Evolutionary conservation across 139 green algal genomes (phyloP), one percentile per base, ranked within the genome.

Genomic region (Closterium sp.): DNA sequence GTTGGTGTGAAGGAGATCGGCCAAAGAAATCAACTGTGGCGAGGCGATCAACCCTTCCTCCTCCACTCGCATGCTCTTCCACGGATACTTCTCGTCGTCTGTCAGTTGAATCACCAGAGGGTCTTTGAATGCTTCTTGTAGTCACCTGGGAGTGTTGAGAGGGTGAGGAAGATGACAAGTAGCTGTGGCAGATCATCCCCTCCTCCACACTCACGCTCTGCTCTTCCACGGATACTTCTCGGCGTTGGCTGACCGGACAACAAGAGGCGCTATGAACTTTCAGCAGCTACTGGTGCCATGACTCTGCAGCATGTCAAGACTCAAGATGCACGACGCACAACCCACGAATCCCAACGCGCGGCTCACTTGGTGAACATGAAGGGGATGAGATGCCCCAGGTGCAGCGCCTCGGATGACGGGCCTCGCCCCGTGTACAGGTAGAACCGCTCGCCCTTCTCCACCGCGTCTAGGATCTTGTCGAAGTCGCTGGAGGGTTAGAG

Each of bases 21-120:
- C 42, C 5, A 62, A 7, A 62, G 42, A 62, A 5, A 7, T 62
- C 5, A 62, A 62, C 73, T 28, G 73, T 9, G 4, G 5, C 9
- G 24, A 86, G 24, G n/a, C n/a, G n/a, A n/a, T n/a, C n/a, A 86
- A 10, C 13, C 6, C 7, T 86, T 6, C 24, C 24, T 86, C 3
- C 7, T 86, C 27, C 24, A 98, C 92, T 11, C 96, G 94, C 45
- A 95, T 50, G 31, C 70, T 89, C 86, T 96, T 97, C 97, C 97
- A 99, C 42, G 94, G 29, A n/a, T 93, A 96, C 93, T 99, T 99
- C 85, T 95, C 86, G 88, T 94, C 98, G 88, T 99, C 98, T 4
- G 98, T 99, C 11, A 99, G 93, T 96, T 99, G 98, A 45, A 99
- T 99, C 42, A 99, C 98, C 27, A 99, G 96, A 22, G 98, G 98